phyloP scores from a whole-genome alignment of 148 eudicot genomes.

The Diospyros lotus region DNA sequence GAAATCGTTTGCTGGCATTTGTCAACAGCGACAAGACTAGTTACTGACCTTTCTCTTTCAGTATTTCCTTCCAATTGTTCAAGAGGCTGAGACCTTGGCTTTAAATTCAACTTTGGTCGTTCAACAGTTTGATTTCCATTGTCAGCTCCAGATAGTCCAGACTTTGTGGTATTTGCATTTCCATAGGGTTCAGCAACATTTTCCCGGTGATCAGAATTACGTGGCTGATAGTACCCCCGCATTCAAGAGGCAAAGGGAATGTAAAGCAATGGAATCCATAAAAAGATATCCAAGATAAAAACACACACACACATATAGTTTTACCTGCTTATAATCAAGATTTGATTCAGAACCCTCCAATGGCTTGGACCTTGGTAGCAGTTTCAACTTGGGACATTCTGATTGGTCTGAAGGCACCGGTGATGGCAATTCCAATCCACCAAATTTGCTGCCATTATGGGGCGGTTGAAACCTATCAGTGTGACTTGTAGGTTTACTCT shows the following conservation, averaged over 20 bases:
- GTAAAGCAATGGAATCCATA: background rate
- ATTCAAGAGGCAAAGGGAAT: slow-evolving; percentile 8
- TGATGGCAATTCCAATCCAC: slow-evolving; percentile 26
- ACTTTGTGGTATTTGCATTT: slow-evolving; percentile 25
- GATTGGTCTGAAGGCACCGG: slow-evolving; percentile 31
- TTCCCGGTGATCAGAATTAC: slow-evolving; percentile 27
- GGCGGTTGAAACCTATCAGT: slow-evolving; percentile 36
- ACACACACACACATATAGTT: background rate
- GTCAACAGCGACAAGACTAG: background rate
- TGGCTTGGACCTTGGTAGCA: slow-evolving; percentile 80
- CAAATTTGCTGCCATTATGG: slow-evolving; percentile 29
- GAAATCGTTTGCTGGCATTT: background rate
- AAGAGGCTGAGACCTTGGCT: slow-evolving; percentile 64
- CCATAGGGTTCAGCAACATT: slow-evolving; percentile 27
- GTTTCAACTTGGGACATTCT: slow-evolving; percentile 72
- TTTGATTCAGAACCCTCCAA: slow-evolving; percentile 43
- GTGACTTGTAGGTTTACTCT: slow-evolving; percentile 30
- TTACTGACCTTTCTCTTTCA: slow-evolving; percentile 52
- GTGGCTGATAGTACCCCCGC: slow-evolving; percentile 37
- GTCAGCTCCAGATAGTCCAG: slow-evolving; percentile 34
- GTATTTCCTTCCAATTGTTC: slow-evolving; percentile 36
- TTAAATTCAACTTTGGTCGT: slow-evolving; percentile 78
- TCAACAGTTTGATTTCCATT: slow-evolving; percentile 43
- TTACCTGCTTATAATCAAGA: slow-evolving; percentile 57
- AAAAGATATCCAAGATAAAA: background rate